These are phyloP conservation scores for Fusarium chuoi DNA, from an alignment of 2,329 filamentous ascomycete species.

Conservation along the genomic window DNA sequence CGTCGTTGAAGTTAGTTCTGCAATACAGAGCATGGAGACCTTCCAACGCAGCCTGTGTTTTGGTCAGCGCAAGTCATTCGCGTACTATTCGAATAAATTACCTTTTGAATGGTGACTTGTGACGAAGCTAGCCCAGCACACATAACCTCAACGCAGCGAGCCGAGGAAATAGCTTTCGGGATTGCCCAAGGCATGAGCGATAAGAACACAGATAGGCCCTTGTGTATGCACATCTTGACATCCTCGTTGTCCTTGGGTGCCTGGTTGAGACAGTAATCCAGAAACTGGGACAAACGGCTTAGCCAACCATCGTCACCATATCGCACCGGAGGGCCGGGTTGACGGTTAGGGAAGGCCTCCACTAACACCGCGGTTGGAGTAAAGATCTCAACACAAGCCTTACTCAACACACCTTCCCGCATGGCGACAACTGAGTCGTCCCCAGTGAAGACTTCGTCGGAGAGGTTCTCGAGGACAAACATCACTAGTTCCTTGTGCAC, in stretches of 20 bases:
- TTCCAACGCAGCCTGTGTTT: conserved; percentile 77
- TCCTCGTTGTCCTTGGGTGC: conserved; percentile 73
- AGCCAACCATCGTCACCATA: conserved; percentile 90
- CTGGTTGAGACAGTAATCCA: conserved; percentile 76
- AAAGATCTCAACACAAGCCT: conserved; percentile 93
- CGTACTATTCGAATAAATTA: conserved; percentile 44
- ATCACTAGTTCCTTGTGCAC: conserved; percentile 87
- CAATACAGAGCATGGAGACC: conserved; percentile 85
- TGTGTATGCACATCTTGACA: conserved; percentile 76
- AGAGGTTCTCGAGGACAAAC: conserved; percentile 87
- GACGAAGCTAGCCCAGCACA: conserved; percentile 76
- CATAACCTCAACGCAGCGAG: conserved; percentile 75
- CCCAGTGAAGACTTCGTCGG: conserved; percentile 91
- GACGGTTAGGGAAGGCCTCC: conserved; percentile 80
- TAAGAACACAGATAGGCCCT: conserved; percentile 79
- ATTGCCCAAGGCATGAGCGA: conserved; percentile 89
- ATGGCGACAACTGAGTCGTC: conserved; percentile 89
- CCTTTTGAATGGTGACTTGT: conserved; percentile 79
- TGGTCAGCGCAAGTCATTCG: conserved; percentile 14
- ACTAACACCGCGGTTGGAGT: conserved; percentile 80
- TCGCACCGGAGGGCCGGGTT: conserved; percentile 74
- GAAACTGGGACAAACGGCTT: conserved; percentile 76
- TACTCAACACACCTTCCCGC: conserved; percentile 84
- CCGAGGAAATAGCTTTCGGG: conserved; percentile 79
- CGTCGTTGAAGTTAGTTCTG: conserved; percentile 76